Percentiles rank a stretch among this genome's conserved stretches.
Evolutionary conservation across 2,329 filamentous ascomycete genomes (phyloP).

Genomic region (Fusarium sororula): DNA sequence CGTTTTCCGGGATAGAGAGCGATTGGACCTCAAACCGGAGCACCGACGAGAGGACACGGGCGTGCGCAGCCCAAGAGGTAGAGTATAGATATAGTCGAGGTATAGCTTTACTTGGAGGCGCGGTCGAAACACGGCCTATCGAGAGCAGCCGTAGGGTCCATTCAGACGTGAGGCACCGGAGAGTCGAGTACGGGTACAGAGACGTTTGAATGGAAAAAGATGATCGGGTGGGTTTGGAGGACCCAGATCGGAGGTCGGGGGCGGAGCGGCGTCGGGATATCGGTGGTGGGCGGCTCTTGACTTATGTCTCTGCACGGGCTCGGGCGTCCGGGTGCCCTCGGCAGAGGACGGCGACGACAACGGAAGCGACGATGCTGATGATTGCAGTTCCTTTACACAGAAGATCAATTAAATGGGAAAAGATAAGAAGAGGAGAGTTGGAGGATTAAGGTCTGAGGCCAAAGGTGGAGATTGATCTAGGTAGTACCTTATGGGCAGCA

Average conservation of each 20-base stretch:
- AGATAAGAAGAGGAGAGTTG: constrained; percentile 18
- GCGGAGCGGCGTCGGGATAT: constrained; percentile 33
- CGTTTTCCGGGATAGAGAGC: constrained; percentile 31
- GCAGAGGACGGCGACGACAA: constrained; percentile 37
- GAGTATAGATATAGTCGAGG: background rate
- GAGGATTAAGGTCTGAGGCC: constrained; percentile 21
- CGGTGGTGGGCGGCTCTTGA: constrained; percentile 33
- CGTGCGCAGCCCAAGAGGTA: constrained; percentile 5
- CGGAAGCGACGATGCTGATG: constrained; percentile 12
- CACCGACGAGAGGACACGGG: constrained; percentile 1
- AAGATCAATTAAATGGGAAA: constrained; percentile 6
- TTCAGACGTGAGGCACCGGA: constrained; percentile 37
- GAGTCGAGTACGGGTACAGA: constrained; percentile 23
- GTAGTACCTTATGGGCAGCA: background rate
- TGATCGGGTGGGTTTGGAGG: constrained; percentile 20
- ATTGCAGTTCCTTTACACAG: background rate
- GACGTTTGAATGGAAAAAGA: background rate
- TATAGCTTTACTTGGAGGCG: constrained; percentile 36
- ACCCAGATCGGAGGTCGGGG: constrained; percentile 34
- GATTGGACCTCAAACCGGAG: constrained; percentile 33
- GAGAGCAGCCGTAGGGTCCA: constrained; percentile 39
- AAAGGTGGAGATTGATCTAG: constrained; percentile 23
- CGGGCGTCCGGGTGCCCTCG: constrained; percentile 43
- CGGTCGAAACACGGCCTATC: constrained; percentile 43
- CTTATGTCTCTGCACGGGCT: constrained; percentile 39